Base-by-base conservation (phyloP, 345 rosid species). In the Salix suchowensis region DNA sequence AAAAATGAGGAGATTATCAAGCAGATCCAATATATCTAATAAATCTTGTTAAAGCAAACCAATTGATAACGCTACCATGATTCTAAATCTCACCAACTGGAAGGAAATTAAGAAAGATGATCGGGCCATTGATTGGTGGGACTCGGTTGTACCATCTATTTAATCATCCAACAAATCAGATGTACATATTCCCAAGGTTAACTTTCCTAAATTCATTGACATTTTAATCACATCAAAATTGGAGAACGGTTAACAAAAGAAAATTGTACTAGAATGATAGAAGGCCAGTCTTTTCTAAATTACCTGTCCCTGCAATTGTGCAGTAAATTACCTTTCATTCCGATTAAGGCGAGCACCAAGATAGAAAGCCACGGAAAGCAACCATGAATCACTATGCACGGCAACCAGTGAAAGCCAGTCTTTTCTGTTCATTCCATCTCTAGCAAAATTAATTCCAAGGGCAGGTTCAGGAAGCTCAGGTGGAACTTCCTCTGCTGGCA, bases 381-480 rank as follows among this genome's bases (percentile, higher is more conserved):
- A 84, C 99, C 99, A 96, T 11, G 95, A 93, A 80, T 96, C 99
- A 78, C 97, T 92, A 73, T 96, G 99, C 54, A 96, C 97, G 7
- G 99, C 97, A 71, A 96, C 92, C 52, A 96, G 79, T 13, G 98
- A 92, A 44, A 96, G 88, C 98, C 97, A 94, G 77, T 94, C 98
- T 82, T 94, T 94, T 69, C 95, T 87, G 82, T 90, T 89, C 98
- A 92, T 96, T 26, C 99, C 97, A 86, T 96, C 99, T 85, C 99
- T 88, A 0, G 97, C 97, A 72, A 92, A 96, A 86, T 92, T 96
- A 80, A 96, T 96, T 40, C 99, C 99, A 68, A 92, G 89, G 1
- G 98, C 98, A 2, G 98, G 98, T 82, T 96, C 99, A 67, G 99
- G 99, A 48, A 96, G 89, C 92, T 93, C 98, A 0, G 99, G 95